phyloP scores from a whole-genome alignment of 1,284 basidiomycete species.

The Blastosporella zonata region DNA sequence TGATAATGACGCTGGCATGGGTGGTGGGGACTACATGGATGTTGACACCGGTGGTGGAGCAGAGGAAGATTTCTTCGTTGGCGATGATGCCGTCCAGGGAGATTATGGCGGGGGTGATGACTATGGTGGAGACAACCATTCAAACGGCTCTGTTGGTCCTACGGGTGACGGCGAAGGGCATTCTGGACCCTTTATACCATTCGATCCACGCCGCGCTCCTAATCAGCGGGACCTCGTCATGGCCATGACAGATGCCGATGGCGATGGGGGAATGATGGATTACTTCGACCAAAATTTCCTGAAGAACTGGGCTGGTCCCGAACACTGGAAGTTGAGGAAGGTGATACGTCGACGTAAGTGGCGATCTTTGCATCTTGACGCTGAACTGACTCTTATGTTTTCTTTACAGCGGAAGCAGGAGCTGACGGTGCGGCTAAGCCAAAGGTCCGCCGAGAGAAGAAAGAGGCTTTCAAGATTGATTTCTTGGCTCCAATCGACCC shows the following conservation, averaged over 20 bases:
- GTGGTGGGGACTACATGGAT: conserved; percentile 36
- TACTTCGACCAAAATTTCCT: conserved; percentile 90
- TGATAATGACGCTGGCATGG: conserved; percentile 35
- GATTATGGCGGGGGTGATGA: conserved; percentile 48
- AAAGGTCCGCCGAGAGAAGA: conserved; percentile 71
- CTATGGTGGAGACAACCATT: conserved; percentile 43
- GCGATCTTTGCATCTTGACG: conserved; percentile 11
- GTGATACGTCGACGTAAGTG: conserved; percentile 68
- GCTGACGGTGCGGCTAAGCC: conserved; percentile 35
- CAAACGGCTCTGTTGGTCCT: conserved; percentile 40
- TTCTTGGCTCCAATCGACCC: conserved; percentile 60
- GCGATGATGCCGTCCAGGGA: conserved; percentile 65
- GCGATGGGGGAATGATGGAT: conserved; percentile 77
- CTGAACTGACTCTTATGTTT: not conserved
- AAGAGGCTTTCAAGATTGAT: conserved; percentile 87
- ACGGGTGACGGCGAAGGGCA: conserved; percentile 32
- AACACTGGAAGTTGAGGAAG: conserved; percentile 94
- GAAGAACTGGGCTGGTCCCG: conserved; percentile 98
- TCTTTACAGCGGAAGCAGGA: conserved; percentile 47
- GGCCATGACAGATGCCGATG: conserved; percentile 74
- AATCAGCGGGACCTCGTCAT: conserved; percentile 79
- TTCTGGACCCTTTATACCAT: conserved; percentile 60
- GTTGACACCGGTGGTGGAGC: conserved; percentile 44
- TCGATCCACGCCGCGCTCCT: conserved; percentile 73
- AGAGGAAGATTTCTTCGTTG: conserved; percentile 77